Evolutionary conservation across 163 green algal species (phyloP).

Genomic region (Chloroidium sp.): DNA sequence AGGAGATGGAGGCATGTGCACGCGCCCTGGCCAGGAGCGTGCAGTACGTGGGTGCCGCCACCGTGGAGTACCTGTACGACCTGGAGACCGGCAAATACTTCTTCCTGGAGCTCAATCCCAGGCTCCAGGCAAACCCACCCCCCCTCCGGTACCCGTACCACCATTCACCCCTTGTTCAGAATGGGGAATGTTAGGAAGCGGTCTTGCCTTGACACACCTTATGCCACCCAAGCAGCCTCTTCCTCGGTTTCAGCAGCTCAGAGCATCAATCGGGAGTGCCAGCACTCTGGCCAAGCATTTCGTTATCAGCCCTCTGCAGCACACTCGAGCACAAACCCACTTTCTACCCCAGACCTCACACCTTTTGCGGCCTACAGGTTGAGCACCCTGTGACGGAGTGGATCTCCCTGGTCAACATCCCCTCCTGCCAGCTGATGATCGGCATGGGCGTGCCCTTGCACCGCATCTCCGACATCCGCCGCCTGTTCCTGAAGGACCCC

Average conservation of each 20-base stretch:
- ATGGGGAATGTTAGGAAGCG: neutral
- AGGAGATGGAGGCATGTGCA: conserved; percentile 72
- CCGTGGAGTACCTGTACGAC: conserved; percentile 95
- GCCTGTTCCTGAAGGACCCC: conserved; percentile 53
- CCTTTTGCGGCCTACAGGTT: conserved; percentile 43
- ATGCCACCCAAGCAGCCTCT: too few relatives aligned
- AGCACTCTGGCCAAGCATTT: too few relatives aligned
- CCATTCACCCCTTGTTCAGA: neutral
- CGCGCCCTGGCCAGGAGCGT: conserved; percentile 78
- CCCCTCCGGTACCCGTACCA: neutral
- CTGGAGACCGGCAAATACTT: conserved; percentile 76
- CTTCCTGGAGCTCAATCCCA: conserved; percentile 98
- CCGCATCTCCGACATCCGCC: conserved; percentile 77
- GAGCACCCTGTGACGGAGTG: conserved; percentile 95
- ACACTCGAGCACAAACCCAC: too few relatives aligned
- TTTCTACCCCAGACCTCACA: too few relatives aligned
- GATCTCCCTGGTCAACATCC: conserved; percentile 94
- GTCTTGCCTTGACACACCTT: neutral
- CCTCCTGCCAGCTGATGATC: conserved; percentile 69
- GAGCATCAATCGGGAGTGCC: too few relatives aligned
- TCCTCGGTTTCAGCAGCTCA: too few relatives aligned
- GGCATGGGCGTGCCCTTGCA: conserved; percentile 88
- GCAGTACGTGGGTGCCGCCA: conserved; percentile 91
- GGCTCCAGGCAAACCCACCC: conserved; percentile 67
- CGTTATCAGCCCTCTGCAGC: too few relatives aligned